Evolutionary conservation across 257 asterid species (phyloP).

Genomic region (Coffea eugenioides): DNA sequence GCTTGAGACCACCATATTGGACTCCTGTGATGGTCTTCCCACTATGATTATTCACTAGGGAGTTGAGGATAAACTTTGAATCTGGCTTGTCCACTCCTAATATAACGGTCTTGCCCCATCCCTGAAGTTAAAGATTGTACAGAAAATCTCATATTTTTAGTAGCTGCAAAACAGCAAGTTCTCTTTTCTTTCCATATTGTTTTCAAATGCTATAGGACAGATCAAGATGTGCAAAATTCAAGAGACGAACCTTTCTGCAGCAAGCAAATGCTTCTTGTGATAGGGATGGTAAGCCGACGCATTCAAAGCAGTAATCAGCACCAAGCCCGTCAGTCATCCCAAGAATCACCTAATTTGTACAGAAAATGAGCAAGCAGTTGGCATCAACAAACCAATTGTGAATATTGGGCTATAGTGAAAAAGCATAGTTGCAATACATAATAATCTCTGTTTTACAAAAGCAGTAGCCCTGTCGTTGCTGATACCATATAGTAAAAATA

Average conservation of each 20-base stretch:
- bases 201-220: no score
- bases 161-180: no score
- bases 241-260: conserved; percentile 54
- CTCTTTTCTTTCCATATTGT: no score
- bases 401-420: no score
- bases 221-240: no score
- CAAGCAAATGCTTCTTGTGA: conserved; percentile 58
- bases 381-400: background rate
- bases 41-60: conserved; percentile 27
- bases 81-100: conserved; percentile 50
- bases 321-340: conserved; percentile 60
- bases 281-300: conserved; percentile 54
- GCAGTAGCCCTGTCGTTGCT: no score
- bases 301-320: conserved; percentile 79
- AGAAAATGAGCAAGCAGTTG: background rate
- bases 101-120: conserved; percentile 72
- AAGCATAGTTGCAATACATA: no score
- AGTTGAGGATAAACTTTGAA: conserved; percentile 29
- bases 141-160: background rate
- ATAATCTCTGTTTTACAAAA: background rate
- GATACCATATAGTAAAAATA: no score
- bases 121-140: conserved; percentile 28
- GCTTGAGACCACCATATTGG: conserved; percentile 62
- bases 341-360: conserved; percentile 36
- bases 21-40: conserved; percentile 48